Evolutionary conservation across 169 alveolate genomes (phyloP).

Genomic region (Cryptosporidium tyzzeri): DNA sequence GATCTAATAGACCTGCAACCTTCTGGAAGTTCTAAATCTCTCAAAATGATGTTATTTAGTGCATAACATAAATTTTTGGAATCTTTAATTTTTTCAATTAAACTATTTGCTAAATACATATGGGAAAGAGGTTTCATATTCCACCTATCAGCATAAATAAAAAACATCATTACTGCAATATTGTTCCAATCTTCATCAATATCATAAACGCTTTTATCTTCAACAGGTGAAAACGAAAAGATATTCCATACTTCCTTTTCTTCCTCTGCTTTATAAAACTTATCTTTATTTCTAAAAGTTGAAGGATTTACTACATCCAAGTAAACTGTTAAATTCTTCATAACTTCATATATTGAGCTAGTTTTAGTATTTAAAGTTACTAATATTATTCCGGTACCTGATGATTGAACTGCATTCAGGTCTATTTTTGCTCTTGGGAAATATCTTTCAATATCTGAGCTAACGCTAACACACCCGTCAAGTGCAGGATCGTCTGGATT

Average conservation of each 20-base stretch:
- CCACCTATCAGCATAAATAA: slow-evolving; percentile 71
- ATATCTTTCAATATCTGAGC: slow-evolving; percentile 33
- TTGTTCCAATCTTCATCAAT: slow-evolving; percentile 64
- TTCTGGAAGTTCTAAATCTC: slow-evolving; percentile 31
- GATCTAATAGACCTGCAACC: slow-evolving; percentile 53
- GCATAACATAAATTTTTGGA: slow-evolving; percentile 49
- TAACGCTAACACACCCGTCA: slow-evolving; percentile 31
- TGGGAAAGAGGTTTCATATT: slow-evolving; percentile 48
- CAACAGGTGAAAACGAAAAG: slow-evolving; percentile 39
- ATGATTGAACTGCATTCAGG: slow-evolving; percentile 36
- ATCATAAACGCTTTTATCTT: slow-evolving; percentile 26
- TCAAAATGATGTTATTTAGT: slow-evolving; percentile 31
- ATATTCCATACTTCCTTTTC: slow-evolving; percentile 62
- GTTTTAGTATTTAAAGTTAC: slow-evolving; percentile 28
- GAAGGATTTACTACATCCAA: slow-evolving; percentile 62
- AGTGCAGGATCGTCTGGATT: slow-evolving; percentile 27
- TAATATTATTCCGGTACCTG: slow-evolving; percentile 58
- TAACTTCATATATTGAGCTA: slow-evolving; percentile 27
- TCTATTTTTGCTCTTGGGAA: slow-evolving; percentile 66
- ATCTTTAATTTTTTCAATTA: slow-evolving; percentile 38
- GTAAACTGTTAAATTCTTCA: slow-evolving; percentile 36
- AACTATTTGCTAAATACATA: slow-evolving; percentile 5
- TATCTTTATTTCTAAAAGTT: slow-evolving; percentile 22
- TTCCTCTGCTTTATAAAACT: not conserved
- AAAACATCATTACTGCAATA: slow-evolving; percentile 52